These are phyloP conservation scores for Starmerella davenportii DNA, from an alignment of 805 yeast species.

Conservation along the genomic window DNA sequence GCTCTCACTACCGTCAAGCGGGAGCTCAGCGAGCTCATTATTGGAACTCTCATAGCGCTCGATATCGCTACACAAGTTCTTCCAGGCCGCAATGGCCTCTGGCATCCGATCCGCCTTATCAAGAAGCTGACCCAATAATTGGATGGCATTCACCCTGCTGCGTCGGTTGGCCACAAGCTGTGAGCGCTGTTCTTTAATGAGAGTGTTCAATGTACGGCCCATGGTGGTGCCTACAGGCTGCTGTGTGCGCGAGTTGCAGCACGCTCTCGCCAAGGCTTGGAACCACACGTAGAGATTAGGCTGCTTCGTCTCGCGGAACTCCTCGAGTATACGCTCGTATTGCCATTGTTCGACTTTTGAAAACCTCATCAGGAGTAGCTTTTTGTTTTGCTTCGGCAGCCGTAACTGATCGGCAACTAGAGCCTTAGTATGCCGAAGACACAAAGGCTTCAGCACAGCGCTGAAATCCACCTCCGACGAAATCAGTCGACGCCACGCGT, in stretches of 20 bases:
- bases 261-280: constrained; percentile 49
- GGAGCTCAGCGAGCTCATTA: background rate
- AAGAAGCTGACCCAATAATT: constrained; percentile 50
- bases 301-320: constrained; percentile 33
- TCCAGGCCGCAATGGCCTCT: constrained; percentile 34
- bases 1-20: background rate
- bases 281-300: constrained; percentile 37
- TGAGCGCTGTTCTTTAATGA: constrained; percentile 40
- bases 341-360: constrained; percentile 72
- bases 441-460: constrained; percentile 34
- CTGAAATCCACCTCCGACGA: constrained; percentile 29
- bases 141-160: constrained; percentile 20
- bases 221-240: constrained; percentile 25
- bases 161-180: constrained; percentile 18
- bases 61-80: constrained; percentile 1
- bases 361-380: constrained; percentile 54
- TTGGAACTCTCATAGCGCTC: background rate
- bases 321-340: constrained; percentile 44
- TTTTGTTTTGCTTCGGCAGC: constrained; percentile 62
- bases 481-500: constrained; percentile 27
- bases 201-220: constrained; percentile 47
- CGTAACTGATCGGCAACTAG: constrained; percentile 62
- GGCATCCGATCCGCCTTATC: constrained; percentile 41
- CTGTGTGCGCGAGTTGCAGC: constrained; percentile 47
- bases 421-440: constrained; percentile 67